phyloP scores from a whole-genome alignment of 768 basidiomycete species.

The Mycena vitilis region DNA sequence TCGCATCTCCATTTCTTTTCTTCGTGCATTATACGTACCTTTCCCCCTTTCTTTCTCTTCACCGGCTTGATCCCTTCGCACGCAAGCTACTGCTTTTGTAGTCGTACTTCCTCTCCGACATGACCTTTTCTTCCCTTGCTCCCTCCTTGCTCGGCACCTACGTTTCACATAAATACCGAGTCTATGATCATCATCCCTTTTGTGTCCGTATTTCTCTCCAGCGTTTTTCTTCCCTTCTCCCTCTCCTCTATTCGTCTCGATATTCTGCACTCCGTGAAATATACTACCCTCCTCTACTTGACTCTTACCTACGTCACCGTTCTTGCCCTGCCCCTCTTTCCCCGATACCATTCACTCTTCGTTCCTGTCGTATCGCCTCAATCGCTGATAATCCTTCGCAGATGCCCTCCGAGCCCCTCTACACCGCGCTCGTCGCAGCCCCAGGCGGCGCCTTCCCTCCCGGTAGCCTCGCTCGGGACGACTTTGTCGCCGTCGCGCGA shows the following conservation, averaged over 20 bases:
- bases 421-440: slow-evolving; percentile 39
- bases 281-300: not conserved
- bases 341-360: not conserved
- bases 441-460: slow-evolving; percentile 33
- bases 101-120: not conserved
- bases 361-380: too few relatives aligned
- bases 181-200: too few relatives aligned
- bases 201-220: too few relatives aligned
- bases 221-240: not conserved
- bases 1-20: too few relatives aligned
- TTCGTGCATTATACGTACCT: too few relatives aligned
- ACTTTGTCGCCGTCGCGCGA: slow-evolving; percentile 45
- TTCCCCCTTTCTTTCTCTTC: too few relatives aligned
- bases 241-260: not conserved
- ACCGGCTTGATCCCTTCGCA: too few relatives aligned
- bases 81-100: too few relatives aligned
- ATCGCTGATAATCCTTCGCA: slow-evolving; percentile 20
- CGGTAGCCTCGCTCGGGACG: slow-evolving; percentile 35
- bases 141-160: not conserved
- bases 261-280: not conserved
- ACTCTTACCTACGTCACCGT: not conserved
- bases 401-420: slow-evolving; percentile 46
- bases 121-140: not conserved
- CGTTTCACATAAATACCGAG: too few relatives aligned
- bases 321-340: slow-evolving; percentile 8